Conservation (phyloP, 2,329 filamentous ascomycete species). For the Macroventuria anomochaeta region DNA sequence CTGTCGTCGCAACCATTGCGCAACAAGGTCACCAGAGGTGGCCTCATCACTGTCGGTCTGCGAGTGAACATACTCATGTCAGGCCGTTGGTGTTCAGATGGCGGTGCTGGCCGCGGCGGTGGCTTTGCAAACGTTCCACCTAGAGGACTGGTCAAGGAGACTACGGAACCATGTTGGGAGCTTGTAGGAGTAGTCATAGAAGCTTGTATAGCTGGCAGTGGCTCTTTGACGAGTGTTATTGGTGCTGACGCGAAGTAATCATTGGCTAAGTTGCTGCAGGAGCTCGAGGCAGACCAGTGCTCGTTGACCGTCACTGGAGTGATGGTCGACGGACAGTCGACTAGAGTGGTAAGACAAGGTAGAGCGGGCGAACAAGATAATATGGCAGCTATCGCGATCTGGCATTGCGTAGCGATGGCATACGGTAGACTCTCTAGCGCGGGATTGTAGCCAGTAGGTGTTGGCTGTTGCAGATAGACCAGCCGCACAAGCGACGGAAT, state of each 20-base stretch:
- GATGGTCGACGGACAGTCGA: conserved; percentile 15
- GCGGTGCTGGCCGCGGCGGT: conserved; percentile 30
- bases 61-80: conserved; percentile 29
- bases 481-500: conserved; percentile 30
- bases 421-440: conserved; percentile 33
- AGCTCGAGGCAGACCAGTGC: conserved; percentile 30
- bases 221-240: conserved; percentile 17
- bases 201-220: conserved; percentile 25
- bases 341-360: conserved; percentile 21
- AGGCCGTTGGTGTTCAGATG: conserved; percentile 28
- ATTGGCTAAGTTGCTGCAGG: conserved; percentile 24
- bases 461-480: conserved; percentile 24
- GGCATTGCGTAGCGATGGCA: conserved; percentile 29
- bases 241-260: conserved; percentile 1
- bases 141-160: conserved; percentile 2
- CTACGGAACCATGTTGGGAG: not conserved
- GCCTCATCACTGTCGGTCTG: conserved; percentile 12
- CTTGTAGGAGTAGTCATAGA: conserved; percentile 25
- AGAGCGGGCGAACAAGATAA: conserved; percentile 32
- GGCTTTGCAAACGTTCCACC: conserved; percentile 9
- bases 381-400: conserved; percentile 31
- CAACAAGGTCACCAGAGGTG: conserved; percentile 15
- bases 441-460: conserved; percentile 17
- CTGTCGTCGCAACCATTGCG: not conserved
- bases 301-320: conserved; percentile 14